A percentile compares a stretch with the other conserved stretches of the same genome.
phyloP scores from a whole-genome alignment of 2,329 filamentous ascomycete genomes.

The Neofusicoccum ribis region DNA sequence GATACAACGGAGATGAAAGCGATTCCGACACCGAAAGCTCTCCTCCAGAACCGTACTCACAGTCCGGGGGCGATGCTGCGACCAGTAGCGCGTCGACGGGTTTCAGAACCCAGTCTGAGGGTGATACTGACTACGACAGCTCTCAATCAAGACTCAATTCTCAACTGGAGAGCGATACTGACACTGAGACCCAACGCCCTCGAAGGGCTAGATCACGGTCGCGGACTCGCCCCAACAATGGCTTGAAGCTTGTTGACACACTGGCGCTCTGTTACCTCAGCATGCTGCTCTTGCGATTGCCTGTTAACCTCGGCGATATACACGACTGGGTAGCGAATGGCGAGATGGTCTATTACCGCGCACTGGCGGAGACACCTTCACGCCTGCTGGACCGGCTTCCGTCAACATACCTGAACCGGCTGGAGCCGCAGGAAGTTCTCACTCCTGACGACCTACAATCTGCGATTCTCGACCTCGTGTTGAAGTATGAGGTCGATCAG shows the following conservation, averaged over 20 bases:
- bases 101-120: slow-evolving; percentile 21
- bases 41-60: too few species aligned
- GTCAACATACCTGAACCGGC: slow-evolving; percentile 57
- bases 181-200: slow-evolving; percentile 37
- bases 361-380: slow-evolving; percentile 58
- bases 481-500: slow-evolving; percentile 67
- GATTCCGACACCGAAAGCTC: slow-evolving; percentile 37
- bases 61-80: slow-evolving; percentile 25
- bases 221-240: slow-evolving; percentile 34
- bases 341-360: slow-evolving; percentile 70
- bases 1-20: slow-evolving; percentile 38
- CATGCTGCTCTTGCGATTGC: slow-evolving; percentile 71
- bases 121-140: too few species aligned
- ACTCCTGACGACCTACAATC: slow-evolving; percentile 62
- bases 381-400: slow-evolving; percentile 68
- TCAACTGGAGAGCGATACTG: slow-evolving; percentile 50
- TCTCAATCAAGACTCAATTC: slow-evolving; percentile 49
- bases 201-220: slow-evolving; percentile 24
- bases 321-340: slow-evolving; percentile 65
- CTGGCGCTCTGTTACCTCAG: slow-evolving; percentile 79
- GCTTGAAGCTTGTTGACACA: slow-evolving; percentile 71
- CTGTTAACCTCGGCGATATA: slow-evolving; percentile 73
- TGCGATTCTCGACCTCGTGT: slow-evolving; percentile 60
- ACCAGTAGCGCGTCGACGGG: slow-evolving; percentile 31
- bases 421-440: slow-evolving; percentile 56